Conservation (phyloP, 1,139 yeast genomes). For the Saccharomyces uvarum region DNA sequence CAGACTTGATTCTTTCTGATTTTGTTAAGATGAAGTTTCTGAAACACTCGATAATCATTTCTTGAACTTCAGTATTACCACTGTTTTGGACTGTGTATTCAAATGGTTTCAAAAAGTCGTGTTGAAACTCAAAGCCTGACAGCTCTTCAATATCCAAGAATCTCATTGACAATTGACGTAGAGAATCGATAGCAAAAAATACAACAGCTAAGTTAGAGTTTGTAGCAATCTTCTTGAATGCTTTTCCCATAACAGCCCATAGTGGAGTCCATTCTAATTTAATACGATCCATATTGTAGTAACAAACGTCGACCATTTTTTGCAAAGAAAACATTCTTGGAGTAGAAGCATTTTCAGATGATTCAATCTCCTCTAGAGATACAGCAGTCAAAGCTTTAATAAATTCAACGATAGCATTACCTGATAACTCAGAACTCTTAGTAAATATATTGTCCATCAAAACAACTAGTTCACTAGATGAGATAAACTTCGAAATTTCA, state of each 20-base stretch:
- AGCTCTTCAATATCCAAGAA: conserved; percentile 90
- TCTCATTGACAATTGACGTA: conserved; percentile 86
- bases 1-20: conserved; percentile 71
- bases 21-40: conserved; percentile 79
- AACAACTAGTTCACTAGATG: conserved; percentile 72
- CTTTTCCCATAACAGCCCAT: conserved; percentile 90
- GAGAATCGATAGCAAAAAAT: conserved; percentile 86
- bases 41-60: conserved; percentile 84
- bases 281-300: conserved; percentile 93
- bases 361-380: conserved; percentile 83
- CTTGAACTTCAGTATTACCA: conserved; percentile 63
- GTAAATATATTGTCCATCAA: conserved; percentile 83
- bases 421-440: conserved; percentile 70
- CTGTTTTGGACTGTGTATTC: conserved; percentile 70
- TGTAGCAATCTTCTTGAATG: conserved; percentile 80
- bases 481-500: conserved; percentile 52
- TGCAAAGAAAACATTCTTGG: conserved; percentile 91
- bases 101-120: conserved; percentile 87
- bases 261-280: conserved; percentile 94
- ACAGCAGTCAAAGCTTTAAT: conserved; percentile 82
- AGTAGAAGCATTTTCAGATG: conserved; percentile 70
- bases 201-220: conserved; percentile 68
- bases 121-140: conserved; percentile 91
- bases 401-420: conserved; percentile 79
- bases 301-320: conserved; percentile 93